Evolutionary conservation across 2,329 filamentous ascomycete genomes (phyloP).

Genomic region (Claviceps cyperi): DNA sequence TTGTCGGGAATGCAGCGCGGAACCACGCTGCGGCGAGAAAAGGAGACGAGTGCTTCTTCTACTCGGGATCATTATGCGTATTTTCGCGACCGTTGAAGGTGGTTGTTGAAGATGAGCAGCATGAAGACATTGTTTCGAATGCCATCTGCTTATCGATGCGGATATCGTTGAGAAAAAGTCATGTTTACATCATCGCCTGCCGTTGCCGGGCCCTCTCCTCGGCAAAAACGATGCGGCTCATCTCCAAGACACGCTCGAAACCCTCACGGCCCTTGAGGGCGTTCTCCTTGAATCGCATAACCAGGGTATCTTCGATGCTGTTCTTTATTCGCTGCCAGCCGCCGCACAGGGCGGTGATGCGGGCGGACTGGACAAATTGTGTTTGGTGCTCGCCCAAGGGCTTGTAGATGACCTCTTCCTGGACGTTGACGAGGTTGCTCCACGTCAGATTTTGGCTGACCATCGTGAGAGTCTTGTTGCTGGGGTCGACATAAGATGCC

Average conservation of each 20-base stretch:
- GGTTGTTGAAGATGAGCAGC: neutral
- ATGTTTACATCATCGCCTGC: slow-evolving; percentile 4
- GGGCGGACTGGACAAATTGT: slow-evolving; percentile 74
- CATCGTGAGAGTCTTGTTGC: slow-evolving; percentile 80
- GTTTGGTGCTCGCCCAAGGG: slow-evolving; percentile 49
- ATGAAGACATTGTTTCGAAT: neutral
- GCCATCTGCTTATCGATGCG: neutral
- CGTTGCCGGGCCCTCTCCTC: slow-evolving; percentile 59
- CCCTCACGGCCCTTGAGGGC: slow-evolving; percentile 81
- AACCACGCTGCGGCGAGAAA: neutral
- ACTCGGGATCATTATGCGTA: neutral
- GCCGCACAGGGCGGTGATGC: slow-evolving; percentile 86
- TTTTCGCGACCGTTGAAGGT: neutral
- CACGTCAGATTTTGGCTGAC: slow-evolving; percentile 90
- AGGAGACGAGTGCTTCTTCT: neutral
- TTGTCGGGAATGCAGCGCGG: neutral
- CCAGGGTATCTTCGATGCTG: slow-evolving; percentile 82
- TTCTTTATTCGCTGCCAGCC: slow-evolving; percentile 97
- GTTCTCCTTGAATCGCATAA: slow-evolving; percentile 84
- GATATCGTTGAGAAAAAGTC: neutral
- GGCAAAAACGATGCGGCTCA: slow-evolving; percentile 81
- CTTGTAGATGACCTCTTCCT: slow-evolving; percentile 82
- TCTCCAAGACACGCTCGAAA: slow-evolving; percentile 87
- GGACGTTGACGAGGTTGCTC: slow-evolving; percentile 78
- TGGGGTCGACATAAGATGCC: slow-evolving; percentile 84